phyloP scores from a whole-genome alignment of 345 rosid species.

The Psidium guajava region DNA sequence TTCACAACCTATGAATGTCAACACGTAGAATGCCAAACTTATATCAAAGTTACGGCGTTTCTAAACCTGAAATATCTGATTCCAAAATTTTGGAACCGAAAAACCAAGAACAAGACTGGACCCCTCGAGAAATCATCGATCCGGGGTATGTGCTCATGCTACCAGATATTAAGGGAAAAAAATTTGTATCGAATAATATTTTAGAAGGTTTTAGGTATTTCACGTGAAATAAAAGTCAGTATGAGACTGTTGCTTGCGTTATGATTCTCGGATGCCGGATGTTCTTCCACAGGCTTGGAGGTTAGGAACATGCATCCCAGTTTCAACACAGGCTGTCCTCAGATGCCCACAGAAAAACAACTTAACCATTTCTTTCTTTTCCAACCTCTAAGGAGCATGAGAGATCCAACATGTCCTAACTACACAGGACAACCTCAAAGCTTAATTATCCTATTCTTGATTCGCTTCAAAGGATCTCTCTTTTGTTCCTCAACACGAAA shows the following conservation, averaged over 20 bases:
- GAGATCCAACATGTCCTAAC: background rate
- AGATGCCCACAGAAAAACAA: background rate
- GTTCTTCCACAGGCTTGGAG: background rate
- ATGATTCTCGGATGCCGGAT: background rate
- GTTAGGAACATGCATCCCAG: background rate
- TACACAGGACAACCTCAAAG: background rate
- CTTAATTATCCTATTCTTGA: background rate
- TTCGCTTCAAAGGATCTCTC: background rate
- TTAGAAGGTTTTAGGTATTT: background rate
- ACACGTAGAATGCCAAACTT: background rate
- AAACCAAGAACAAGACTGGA: background rate
- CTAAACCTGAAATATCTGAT: background rate
- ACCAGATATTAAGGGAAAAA: background rate
- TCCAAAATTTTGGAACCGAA: background rate
- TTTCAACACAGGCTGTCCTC: background rate
- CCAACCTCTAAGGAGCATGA: background rate
- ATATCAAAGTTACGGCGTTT: background rate
- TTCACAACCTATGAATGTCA: too few species aligned
- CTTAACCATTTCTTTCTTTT: background rate
- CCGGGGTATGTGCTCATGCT: background rate
- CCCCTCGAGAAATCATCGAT: background rate
- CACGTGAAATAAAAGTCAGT: background rate
- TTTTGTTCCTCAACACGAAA: background rate
- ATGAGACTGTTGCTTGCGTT: background rate
- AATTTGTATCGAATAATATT: background rate